Conservation (phyloP, 192 early-diverging fungal genomes). For the Dissophora ornata region DNA sequence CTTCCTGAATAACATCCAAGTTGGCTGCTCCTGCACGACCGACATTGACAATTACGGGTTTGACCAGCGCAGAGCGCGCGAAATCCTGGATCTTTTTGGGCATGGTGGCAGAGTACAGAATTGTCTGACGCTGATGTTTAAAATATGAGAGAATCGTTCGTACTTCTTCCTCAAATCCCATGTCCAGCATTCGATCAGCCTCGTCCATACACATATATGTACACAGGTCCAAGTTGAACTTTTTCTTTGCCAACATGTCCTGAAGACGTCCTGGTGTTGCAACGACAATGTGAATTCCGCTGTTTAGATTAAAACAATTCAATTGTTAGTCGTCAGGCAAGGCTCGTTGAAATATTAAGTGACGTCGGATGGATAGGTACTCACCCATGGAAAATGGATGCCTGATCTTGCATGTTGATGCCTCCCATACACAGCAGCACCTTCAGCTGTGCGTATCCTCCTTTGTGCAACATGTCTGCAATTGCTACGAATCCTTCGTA, state of each 20-base stretch:
- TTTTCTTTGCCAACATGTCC: conserved; percentile 90
- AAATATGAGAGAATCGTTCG: conserved; percentile 96
- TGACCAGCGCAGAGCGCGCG: conserved; percentile 87
- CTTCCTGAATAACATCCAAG: conserved; percentile 97
- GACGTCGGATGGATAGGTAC: too few species aligned
- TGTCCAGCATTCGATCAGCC: conserved; percentile 98
- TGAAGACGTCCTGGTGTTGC: conserved; percentile 96
- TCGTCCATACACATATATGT: conserved; percentile 96
- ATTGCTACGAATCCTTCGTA: conserved; percentile 84
- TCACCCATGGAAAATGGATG: conserved; percentile 71
- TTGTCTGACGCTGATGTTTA: conserved; percentile 93
- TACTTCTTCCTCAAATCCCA: conserved; percentile 98
- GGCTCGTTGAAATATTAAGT: too few species aligned
- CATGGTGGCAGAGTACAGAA: conserved; percentile 97
- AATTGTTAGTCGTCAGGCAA: too few species aligned
- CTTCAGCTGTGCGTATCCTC: conserved; percentile 80
- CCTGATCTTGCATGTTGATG: conserved; percentile 92
- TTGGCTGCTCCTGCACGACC: conserved; percentile 96
- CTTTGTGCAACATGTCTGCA: conserved; percentile 64
- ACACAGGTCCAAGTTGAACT: conserved; percentile 90
- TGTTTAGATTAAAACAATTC: conserved; percentile 24
- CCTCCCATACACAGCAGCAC: conserved; percentile 94
- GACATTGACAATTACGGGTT: conserved; percentile 96
- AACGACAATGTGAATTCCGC: conserved; percentile 93
- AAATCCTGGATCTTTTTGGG: conserved; percentile 99